Percentiles rank a stretch among this genome's conserved stretches.
Evolutionary conservation across 306 rosid species (phyloP).

Genomic region (Lathyrus tuberosus): DNA sequence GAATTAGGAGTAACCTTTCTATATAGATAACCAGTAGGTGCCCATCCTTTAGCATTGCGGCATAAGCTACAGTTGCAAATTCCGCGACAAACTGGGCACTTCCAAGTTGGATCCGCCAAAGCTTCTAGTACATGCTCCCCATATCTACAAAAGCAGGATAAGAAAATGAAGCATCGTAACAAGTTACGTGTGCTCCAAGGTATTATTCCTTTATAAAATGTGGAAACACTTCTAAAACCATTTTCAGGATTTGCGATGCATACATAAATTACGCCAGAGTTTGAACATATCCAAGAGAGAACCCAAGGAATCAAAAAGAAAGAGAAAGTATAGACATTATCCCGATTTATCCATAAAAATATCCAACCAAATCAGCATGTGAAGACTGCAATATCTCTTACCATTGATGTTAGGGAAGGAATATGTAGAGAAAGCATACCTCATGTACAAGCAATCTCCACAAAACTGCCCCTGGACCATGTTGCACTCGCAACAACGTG

Average conservation of each 20-base stretch:
- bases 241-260: neutral
- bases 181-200: neutral
- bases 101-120: constrained; percentile 66
- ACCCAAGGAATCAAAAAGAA: constrained; percentile 12
- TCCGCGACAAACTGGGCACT: constrained; percentile 91
- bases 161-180: neutral
- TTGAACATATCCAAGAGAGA: constrained; percentile 13
- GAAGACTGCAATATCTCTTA: constrained; percentile 23
- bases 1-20: constrained; percentile 61
- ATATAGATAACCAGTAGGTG: constrained; percentile 79
- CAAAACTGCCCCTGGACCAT: constrained; percentile 89
- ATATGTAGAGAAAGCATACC: constrained; percentile 54
- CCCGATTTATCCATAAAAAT: neutral
- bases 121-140: constrained; percentile 98
- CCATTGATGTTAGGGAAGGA: constrained; percentile 20
- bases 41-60: constrained; percentile 89
- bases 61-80: constrained; percentile 98
- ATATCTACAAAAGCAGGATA: constrained; percentile 53
- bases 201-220: neutral
- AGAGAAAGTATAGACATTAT: constrained; percentile 6
- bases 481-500: constrained; percentile 72
- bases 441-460: constrained; percentile 97
- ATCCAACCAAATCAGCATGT: constrained; percentile 23
- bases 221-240: constrained; percentile 16
- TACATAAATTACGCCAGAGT: constrained; percentile 4